Percentiles rank a stretch among this genome's conserved stretches.
Evolutionary conservation across 2,329 filamentous ascomycete genomes (phyloP).

Genomic region (Talaromyces atroroseus): DNA sequence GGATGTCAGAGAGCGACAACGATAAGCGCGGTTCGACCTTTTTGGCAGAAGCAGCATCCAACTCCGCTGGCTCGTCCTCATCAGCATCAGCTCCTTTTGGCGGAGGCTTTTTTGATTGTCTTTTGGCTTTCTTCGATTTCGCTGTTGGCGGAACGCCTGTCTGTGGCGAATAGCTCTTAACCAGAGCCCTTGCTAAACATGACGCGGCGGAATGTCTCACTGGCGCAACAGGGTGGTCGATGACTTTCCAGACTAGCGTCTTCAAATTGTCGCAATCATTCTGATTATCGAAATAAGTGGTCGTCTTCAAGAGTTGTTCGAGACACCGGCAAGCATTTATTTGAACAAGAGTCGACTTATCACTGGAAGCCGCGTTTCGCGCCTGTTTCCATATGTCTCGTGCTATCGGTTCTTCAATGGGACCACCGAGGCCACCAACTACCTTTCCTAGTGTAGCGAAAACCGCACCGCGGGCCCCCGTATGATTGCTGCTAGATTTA

Average conservation of each 20-base stretch:
- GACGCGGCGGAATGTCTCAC: conserved; percentile 83
- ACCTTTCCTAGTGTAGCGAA: conserved; percentile 73
- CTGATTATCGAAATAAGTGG: conserved; percentile 78
- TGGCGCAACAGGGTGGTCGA: conserved; percentile 68
- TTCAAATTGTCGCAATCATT: conserved; percentile 88
- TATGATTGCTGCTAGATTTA: conserved; percentile 72
- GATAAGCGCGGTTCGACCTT: conserved; percentile 65
- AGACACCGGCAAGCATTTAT: conserved; percentile 74
- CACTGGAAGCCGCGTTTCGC: conserved; percentile 66
- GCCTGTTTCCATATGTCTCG: conserved; percentile 92
- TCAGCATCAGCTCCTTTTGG: conserved; percentile 57
- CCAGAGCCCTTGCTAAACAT: conserved; percentile 74
- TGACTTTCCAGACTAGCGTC: conserved; percentile 73
- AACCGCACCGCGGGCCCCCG: conserved; percentile 72
- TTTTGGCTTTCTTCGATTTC: conserved; percentile 65
- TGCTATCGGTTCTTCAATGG: conserved; percentile 77
- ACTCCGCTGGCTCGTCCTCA: conserved; percentile 67
- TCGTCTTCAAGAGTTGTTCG: conserved; percentile 64
- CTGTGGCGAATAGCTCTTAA: conserved; percentile 70
- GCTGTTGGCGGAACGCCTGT: conserved; percentile 48
- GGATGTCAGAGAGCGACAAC: conserved; percentile 69
- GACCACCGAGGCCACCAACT: conserved; percentile 65
- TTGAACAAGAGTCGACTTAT: conserved; percentile 80
- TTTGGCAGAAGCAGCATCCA: conserved; percentile 62
- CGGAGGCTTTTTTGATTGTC: conserved; percentile 59